Evolutionary conservation across 495 filamentous ascomycete species (phyloP).

Genomic region (Jackrogersella minutella): DNA sequence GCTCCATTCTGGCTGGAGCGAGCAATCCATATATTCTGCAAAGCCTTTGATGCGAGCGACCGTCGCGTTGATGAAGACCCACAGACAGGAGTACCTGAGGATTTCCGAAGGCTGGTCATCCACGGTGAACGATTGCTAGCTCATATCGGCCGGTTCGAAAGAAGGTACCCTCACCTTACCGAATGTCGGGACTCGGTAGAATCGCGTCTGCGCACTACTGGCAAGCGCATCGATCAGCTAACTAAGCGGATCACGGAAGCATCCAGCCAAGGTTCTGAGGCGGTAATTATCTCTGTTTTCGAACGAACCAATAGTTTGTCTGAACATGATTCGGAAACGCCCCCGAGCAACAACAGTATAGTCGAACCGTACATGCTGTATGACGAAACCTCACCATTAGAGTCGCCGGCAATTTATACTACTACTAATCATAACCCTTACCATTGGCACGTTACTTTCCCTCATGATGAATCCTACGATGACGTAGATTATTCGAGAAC

Average conservation of each 20-base stretch:
- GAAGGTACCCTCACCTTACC: slow-evolving; percentile 47
- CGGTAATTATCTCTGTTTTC: slow-evolving; percentile 70
- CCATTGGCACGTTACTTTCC: slow-evolving; percentile 44
- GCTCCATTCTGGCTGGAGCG: slow-evolving; percentile 70
- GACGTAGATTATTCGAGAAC: slow-evolving; percentile 34
- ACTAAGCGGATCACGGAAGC: slow-evolving; percentile 58
- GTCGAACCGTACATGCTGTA: slow-evolving; percentile 40
- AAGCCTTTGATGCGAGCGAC: slow-evolving; percentile 68
- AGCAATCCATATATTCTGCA: slow-evolving; percentile 66
- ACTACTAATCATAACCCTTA: slow-evolving; percentile 42
- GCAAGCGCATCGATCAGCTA: slow-evolving; percentile 64
- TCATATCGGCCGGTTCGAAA: slow-evolving; percentile 56
- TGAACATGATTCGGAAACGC: slow-evolving; percentile 52
- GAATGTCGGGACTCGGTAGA: slow-evolving; percentile 57
- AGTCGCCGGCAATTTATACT: slow-evolving; percentile 40
- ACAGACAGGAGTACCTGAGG: slow-evolving; percentile 69
- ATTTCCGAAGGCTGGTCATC: slow-evolving; percentile 74
- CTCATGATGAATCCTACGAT: slow-evolving; percentile 8
- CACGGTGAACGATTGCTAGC: slow-evolving; percentile 67
- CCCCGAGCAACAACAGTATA: slow-evolving; percentile 49
- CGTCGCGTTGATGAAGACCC: slow-evolving; percentile 63
- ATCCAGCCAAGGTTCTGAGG: slow-evolving; percentile 51
- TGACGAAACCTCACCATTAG: slow-evolving; percentile 35
- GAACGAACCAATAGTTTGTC: slow-evolving; percentile 75
- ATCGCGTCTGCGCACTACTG: slow-evolving; percentile 59